phyloP scores from a whole-genome alignment of 2,329 filamentous ascomycete genomes.

The Teratosphaeria nubilosa region DNA sequence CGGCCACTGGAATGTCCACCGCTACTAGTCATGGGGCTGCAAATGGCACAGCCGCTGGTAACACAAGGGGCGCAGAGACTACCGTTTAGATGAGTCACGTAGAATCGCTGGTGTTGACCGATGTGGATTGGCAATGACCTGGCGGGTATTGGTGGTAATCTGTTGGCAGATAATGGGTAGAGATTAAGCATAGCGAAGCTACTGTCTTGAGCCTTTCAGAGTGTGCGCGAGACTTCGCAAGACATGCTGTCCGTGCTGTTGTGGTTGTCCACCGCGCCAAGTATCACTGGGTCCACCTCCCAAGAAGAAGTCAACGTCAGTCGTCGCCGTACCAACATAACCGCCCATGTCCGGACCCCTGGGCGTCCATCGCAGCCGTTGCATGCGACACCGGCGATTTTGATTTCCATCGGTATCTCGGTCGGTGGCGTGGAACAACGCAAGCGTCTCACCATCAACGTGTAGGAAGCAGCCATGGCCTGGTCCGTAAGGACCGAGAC shows the following conservation, averaged over 20 bases:
- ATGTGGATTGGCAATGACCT: neutral
- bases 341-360: slow-evolving; percentile 34
- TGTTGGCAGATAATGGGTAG: neutral
- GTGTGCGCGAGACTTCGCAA: neutral
- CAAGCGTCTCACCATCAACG: slow-evolving; percentile 32
- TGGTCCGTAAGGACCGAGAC: slow-evolving; percentile 32
- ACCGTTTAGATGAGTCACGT: neutral
- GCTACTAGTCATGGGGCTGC: neutral
- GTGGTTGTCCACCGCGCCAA: neutral
- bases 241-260: neutral
- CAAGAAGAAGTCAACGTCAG: slow-evolving; percentile 15
- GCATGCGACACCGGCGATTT: slow-evolving; percentile 35
- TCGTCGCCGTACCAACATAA: slow-evolving; percentile 27
- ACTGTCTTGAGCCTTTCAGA: neutral
- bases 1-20: neutral
- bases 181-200: neutral
- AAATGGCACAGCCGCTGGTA: neutral
- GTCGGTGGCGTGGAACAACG: slow-evolving; percentile 39
- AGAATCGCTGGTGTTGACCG: neutral
- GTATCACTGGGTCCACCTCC: neutral
- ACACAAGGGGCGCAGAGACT: neutral
- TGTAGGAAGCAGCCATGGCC: slow-evolving; percentile 38
- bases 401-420: slow-evolving; percentile 33
- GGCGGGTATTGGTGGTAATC: neutral
- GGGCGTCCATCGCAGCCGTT: slow-evolving; percentile 29